A percentile compares a stretch with the other conserved stretches of the same genome.
Conservation (phyloP, 2,329 filamentous ascomycete species). For the Fusarium decemcellulare region DNA sequence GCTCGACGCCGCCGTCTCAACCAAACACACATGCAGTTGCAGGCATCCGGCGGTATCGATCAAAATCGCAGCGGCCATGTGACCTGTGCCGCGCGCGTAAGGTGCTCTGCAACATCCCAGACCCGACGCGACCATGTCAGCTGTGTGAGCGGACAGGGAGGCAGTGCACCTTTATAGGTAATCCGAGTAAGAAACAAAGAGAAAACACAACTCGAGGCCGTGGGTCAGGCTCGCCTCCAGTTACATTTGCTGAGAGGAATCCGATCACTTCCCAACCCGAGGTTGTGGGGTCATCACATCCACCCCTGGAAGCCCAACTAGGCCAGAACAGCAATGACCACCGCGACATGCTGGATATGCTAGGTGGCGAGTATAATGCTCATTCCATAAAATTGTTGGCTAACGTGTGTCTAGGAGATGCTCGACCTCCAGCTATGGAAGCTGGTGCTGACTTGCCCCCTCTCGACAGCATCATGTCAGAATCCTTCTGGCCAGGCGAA, state of each 20-base stretch:
- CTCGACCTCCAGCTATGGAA: neutral
- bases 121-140: constrained; percentile 43
- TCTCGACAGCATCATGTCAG: constrained; percentile 6
- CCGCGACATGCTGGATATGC: neutral
- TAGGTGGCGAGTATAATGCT: neutral
- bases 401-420: neutral
- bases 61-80: constrained; percentile 41
- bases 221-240: neutral
- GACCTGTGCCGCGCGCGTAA: constrained; percentile 44
- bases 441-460: neutral
- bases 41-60: constrained; percentile 34
- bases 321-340: neutral
- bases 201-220: neutral
- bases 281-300: no score
- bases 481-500: neutral
- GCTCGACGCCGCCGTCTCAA: neutral
- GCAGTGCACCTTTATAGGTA: constrained; percentile 42
- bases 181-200: constrained; percentile 30
- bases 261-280: no score
- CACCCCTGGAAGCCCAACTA: no score
- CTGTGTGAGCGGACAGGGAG: constrained; percentile 42
- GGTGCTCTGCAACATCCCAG: constrained; percentile 46
- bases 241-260: neutral
- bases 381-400: no score
- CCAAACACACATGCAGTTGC: constrained; percentile 2